These are phyloP conservation scores for Halophytophthora polymorphica DNA, from an alignment of 352 stramenopile species.

Conservation along the genomic window DNA sequence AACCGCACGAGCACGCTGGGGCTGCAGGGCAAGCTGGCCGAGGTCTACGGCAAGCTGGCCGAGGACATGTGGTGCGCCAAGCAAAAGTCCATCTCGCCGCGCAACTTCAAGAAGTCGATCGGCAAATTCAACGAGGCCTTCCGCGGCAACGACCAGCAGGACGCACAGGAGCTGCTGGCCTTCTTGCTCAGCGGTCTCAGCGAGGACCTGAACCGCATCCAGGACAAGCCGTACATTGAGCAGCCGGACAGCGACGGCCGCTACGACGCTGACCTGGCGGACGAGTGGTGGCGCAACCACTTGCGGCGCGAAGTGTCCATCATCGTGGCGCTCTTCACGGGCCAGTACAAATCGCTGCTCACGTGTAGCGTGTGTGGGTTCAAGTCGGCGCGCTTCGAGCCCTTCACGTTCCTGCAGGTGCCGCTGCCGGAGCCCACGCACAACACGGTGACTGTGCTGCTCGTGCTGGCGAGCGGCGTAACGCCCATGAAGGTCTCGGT, in stretches of 20 bases:
- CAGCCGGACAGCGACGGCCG: slow-evolving; percentile 97
- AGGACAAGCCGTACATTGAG: slow-evolving; percentile 96
- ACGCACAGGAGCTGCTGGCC: slow-evolving; percentile 95
- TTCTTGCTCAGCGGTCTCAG: slow-evolving; percentile 97
- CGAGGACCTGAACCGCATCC: slow-evolving; percentile 98
- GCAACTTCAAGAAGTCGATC: slow-evolving; percentile 93
- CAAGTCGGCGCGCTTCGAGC: slow-evolving; percentile 91
- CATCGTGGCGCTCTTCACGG: slow-evolving; percentile 98
- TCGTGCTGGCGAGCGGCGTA: slow-evolving; percentile 72
- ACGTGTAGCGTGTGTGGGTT: slow-evolving; percentile 96
- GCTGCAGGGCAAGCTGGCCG: slow-evolving; percentile 92
- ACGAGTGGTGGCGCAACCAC: slow-evolving; percentile 99
- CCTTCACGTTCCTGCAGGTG: slow-evolving; percentile 90
- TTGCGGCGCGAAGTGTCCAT: slow-evolving; percentile 97
- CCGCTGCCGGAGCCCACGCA: slow-evolving; percentile 85
- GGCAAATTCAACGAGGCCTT: slow-evolving; percentile 97
- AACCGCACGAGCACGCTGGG: slow-evolving; percentile 97
- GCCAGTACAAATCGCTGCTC: slow-evolving; percentile 98
- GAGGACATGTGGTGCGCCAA: slow-evolving; percentile 96
- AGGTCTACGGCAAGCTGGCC: slow-evolving; percentile 94
- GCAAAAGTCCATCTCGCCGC: slow-evolving; percentile 90
- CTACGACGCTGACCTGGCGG: slow-evolving; percentile 95
- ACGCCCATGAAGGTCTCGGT: slow-evolving; percentile 80
- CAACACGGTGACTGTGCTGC: slow-evolving; percentile 75
- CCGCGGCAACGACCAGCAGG: slow-evolving; percentile 96